These are phyloP conservation scores for Sugiyamaella americana DNA, from an alignment of 805 yeast species.

Conservation along the genomic window DNA sequence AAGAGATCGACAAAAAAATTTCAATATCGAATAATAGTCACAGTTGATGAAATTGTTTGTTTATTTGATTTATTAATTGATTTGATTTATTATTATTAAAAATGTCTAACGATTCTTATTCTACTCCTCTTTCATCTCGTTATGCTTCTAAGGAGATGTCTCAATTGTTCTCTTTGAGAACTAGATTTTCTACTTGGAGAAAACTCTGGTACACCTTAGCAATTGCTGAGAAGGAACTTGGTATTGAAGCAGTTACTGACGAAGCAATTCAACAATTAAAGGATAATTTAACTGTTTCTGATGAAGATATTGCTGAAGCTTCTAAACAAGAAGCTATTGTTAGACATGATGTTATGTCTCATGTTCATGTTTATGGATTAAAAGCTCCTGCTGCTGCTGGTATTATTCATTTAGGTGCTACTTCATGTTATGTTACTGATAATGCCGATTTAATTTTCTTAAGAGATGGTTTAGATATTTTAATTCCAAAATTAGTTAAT, in stretches of 20 bases:
- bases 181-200: conserved; percentile 97
- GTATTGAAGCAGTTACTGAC: conserved; percentile 76
- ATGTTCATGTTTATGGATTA: conserved; percentile 90
- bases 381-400: conserved; percentile 96
- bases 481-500: conserved; percentile 92
- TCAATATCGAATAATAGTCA: background rate
- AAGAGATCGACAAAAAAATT: background rate
- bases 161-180: conserved; percentile 80
- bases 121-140: conserved; percentile 92
- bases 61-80: no score
- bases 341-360: conserved; percentile 99
- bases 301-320: conserved; percentile 87
- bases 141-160: conserved; percentile 99
- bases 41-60: background rate
- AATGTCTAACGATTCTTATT: conserved; percentile 58
- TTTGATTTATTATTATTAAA: no score
- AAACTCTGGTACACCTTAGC: conserved; percentile 94
- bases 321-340: conserved; percentile 93
- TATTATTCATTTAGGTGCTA: conserved; percentile 96
- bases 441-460: conserved; percentile 95
- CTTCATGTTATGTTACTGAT: conserved; percentile 96
- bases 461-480: conserved; percentile 89
- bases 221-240: conserved; percentile 89
- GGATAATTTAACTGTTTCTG: conserved; percentile 72
- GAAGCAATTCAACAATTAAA: conserved; percentile 88